Percentiles rank a stretch among this genome's conserved stretches.
Evolutionary conservation across 2,329 filamentous ascomycete species (phyloP).

Genomic region (Trichoderma semiorbis): DNA sequence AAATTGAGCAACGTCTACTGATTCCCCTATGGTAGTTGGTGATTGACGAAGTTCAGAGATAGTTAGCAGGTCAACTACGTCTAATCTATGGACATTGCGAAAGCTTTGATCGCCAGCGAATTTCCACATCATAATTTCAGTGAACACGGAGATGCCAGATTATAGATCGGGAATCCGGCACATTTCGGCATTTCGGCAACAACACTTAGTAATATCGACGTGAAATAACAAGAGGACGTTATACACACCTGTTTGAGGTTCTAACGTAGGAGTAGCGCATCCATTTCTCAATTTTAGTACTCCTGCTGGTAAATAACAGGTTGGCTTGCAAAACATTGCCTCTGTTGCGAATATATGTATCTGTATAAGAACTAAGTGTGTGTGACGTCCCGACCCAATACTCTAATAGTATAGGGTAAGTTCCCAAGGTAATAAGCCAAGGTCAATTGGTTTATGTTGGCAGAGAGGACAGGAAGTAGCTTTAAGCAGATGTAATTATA

Average conservation of each 20-base stretch:
- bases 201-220: not conserved
- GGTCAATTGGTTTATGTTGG: no score
- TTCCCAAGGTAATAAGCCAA: no score
- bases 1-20: not conserved
- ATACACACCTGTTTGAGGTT: not conserved
- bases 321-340: not conserved
- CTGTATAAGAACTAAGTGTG: not conserved
- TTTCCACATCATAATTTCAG: not conserved
- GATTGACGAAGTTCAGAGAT: not conserved
- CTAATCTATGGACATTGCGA: not conserved
- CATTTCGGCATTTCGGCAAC: not conserved
- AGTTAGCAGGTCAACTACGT: not conserved
- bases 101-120: not conserved
- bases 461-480: no score
- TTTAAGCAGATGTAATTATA: no score
- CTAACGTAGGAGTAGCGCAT: not conserved
- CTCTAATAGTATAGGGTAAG: no score
- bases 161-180: not conserved
- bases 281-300: not conserved
- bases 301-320: not conserved
- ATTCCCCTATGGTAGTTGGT: not conserved
- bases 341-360: accelerated
- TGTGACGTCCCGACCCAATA: no score
- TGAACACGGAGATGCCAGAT: not conserved
- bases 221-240: not conserved